These are phyloP conservation scores for Sclerotinia borealis DNA, from an alignment of 2,329 filamentous ascomycete species.

Conservation along the genomic window DNA sequence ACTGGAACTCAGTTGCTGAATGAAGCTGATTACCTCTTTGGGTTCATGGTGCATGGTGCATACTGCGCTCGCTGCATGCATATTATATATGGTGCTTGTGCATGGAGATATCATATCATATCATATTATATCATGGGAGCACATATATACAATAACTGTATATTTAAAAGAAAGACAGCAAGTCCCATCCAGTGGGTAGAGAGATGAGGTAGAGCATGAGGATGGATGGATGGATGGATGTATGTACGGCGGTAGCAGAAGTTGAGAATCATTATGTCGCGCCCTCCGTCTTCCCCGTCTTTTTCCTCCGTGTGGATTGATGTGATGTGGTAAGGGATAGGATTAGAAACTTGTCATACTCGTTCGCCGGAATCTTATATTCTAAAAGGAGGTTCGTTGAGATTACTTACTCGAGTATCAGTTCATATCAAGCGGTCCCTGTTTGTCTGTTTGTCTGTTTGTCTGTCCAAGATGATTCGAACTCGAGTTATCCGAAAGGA, in stretches of 20 bases:
- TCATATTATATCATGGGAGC: constrained; percentile 9
- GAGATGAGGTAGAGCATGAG: neutral
- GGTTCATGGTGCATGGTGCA: neutral
- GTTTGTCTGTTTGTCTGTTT: neutral
- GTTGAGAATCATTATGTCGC: constrained; percentile 6
- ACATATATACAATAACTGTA: constrained; percentile 1
- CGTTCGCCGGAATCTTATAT: neutral
- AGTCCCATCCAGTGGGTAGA: constrained; percentile 11
- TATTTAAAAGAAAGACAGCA: neutral
- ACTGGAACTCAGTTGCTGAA: no score
- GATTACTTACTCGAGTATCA: neutral
- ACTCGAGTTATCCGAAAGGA: neutral
- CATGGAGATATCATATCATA: no score
- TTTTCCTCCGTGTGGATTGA: neutral
- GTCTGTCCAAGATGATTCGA: neutral
- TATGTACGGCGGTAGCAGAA: no score
- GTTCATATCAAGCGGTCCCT: neutral
- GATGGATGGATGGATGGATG: no score
- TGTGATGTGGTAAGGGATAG: neutral
- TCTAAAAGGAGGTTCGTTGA: neutral
- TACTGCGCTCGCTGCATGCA: no score
- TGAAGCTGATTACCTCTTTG: constrained; percentile 9
- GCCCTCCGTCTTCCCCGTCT: neutral
- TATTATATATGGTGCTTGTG: no score
- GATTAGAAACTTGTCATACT: neutral